Evolutionary conservation across 2,329 filamentous ascomycete species (phyloP).

Genomic region (Penicillium sp.): DNA sequence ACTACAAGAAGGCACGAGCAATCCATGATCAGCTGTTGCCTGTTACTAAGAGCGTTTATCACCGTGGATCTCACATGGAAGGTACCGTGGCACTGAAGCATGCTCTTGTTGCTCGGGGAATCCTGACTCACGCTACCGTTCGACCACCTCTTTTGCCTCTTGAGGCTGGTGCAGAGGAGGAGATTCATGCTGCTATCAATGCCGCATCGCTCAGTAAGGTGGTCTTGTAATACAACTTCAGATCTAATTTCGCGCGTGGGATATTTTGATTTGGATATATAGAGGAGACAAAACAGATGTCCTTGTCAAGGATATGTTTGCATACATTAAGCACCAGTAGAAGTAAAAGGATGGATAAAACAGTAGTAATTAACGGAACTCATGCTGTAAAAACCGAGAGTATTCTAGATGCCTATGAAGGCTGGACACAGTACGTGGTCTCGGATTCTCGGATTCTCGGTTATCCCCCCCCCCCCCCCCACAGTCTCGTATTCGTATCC

Average conservation of each 20-base stretch:
- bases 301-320: background rate
- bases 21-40: slow-evolving; percentile 55
- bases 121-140: slow-evolving; percentile 52
- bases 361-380: background rate
- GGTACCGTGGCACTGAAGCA: slow-evolving; percentile 56
- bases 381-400: background rate
- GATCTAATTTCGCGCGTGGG: slow-evolving; percentile 17
- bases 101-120: slow-evolving; percentile 52
- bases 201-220: slow-evolving; percentile 15
- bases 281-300: background rate
- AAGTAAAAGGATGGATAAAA: background rate
- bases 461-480: background rate
- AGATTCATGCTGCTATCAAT: slow-evolving; percentile 20
- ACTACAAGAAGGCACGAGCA: slow-evolving; percentile 50
- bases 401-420: background rate
- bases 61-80: slow-evolving; percentile 57
- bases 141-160: slow-evolving; percentile 49
- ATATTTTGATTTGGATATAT: background rate
- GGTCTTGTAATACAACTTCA: slow-evolving; percentile 30
- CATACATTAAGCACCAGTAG: background rate
- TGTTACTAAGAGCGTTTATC: slow-evolving; percentile 56
- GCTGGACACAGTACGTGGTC: background rate
- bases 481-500: background rate
- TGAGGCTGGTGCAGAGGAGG: slow-evolving; percentile 17
- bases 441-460: background rate